These are phyloP conservation scores for Chamaenerion angustifolium DNA, from an alignment of 345 rosid species.

Conservation along the genomic window DNA sequence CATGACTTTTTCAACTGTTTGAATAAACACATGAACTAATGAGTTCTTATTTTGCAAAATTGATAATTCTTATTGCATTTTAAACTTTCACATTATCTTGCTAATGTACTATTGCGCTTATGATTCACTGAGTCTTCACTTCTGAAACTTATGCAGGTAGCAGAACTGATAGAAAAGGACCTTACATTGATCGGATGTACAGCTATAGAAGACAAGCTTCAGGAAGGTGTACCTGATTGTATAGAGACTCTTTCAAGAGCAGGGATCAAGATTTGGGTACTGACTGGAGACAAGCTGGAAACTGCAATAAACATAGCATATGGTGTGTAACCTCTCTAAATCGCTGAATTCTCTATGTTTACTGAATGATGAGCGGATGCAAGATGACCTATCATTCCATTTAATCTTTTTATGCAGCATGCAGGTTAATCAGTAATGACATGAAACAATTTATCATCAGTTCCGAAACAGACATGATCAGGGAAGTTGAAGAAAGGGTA, in stretches of 20 bases:
- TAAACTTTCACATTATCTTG: not conserved
- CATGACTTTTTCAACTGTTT: too few relatives aligned
- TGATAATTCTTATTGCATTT: too few relatives aligned
- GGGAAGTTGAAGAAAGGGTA: conserved; percentile 90
- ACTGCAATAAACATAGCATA: conserved; percentile 98
- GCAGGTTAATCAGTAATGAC: conserved; percentile 91
- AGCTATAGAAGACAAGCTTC: conserved; percentile 99
- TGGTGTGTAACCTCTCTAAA: conserved; percentile 30
- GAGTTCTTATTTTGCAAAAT: too few relatives aligned
- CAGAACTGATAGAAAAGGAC: conserved; percentile 86
- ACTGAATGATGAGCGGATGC: not conserved
- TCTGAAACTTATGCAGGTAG: conserved; percentile 43
- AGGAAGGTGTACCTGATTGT: conserved; percentile 96
- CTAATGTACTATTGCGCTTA: not conserved
- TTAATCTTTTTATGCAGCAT: conserved; percentile 45
- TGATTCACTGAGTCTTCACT: not conserved
- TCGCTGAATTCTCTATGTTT: conserved; percentile 5
- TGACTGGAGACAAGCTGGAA: conserved; percentile 99
- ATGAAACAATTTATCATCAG: conserved; percentile 93
- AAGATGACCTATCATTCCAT: not conserved
- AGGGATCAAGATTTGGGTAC: conserved; percentile 97
- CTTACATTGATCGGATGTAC: conserved; percentile 84
- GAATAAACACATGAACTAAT: too few relatives aligned
- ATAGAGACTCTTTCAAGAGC: conserved; percentile 95
- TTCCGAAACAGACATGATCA: conserved; percentile 86